Percentiles rank a stretch among this genome's conserved stretches.
phyloP scores from a whole-genome alignment of 23 red algal species.

The Gracilaria vermiculophylla region DNA sequence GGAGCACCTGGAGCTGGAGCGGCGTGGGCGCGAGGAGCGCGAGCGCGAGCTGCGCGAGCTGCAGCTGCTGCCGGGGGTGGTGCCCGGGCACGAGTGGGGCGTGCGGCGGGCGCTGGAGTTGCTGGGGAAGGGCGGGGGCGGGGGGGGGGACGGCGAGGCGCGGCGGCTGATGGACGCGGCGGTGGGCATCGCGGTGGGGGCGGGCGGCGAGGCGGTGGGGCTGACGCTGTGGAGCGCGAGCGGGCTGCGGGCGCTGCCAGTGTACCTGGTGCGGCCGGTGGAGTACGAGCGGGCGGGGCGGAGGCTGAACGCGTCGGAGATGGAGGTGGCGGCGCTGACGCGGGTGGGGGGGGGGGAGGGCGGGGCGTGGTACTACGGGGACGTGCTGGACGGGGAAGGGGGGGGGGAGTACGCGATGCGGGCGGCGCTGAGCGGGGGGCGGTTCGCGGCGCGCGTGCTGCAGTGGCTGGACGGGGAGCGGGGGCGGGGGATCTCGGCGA shows the following conservation, averaged over 20 bases:
- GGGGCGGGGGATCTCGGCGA: conserved; percentile 4
- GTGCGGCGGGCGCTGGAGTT: neutral
- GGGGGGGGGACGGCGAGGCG: neutral
- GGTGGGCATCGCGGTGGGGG: neutral
- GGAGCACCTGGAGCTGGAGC: neutral
- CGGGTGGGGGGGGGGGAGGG: neutral
- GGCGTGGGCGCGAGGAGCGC: neutral
- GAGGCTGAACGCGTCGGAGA: conserved; percentile 36
- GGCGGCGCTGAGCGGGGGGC: conserved; percentile 20
- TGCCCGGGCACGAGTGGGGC: neutral
- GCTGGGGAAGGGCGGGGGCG: neutral
- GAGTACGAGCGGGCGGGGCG: conserved; percentile 45
- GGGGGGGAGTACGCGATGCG: conserved; percentile 53
- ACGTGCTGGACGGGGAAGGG: conserved; percentile 3
- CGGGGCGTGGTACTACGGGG: conserved; percentile 49
- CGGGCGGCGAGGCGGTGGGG: neutral
- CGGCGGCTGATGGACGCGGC: conserved; percentile 2
- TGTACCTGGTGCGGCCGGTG: conserved; percentile 45
- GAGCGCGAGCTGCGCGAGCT: neutral
- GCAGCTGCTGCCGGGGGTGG: neutral
- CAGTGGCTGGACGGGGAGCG: conserved; percentile 32
- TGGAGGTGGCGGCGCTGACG: conserved; percentile 20
- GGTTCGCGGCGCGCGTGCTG: conserved; percentile 40
- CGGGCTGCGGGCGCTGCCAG: conserved; percentile 24
- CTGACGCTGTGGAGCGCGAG: neutral